Conservation (phyloP, 1,139 yeast species). For the Saccharomyces hybrid region DNA sequence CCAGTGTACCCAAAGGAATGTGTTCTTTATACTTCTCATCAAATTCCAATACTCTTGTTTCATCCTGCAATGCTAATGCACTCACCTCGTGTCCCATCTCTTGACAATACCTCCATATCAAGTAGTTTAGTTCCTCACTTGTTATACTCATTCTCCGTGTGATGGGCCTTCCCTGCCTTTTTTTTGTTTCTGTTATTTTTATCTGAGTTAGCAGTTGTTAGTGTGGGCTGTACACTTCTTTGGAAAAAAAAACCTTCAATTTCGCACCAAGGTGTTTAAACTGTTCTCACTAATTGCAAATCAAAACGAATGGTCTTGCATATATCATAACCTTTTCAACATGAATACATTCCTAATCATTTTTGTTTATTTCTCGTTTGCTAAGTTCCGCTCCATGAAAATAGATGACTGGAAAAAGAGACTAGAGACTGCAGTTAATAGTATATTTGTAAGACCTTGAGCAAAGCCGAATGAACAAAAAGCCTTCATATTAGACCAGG, state of each 20-base stretch:
- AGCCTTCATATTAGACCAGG: not conserved
- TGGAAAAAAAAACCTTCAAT: not conserved
- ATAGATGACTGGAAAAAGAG: not conserved
- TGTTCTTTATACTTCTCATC: slow-evolving; percentile 45
- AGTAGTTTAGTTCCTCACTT: slow-evolving; percentile 78
- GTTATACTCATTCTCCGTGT: slow-evolving; percentile 58
- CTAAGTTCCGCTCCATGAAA: not conserved
- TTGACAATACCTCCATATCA: slow-evolving; percentile 88
- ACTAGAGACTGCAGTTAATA: not conserved
- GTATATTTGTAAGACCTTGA: not conserved
- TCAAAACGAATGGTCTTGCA: not conserved
- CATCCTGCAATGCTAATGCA: slow-evolving; percentile 76
- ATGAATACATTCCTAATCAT: not conserved
- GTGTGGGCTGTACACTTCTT: not conserved
- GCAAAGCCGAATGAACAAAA: not conserved
- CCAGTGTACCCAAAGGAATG: slow-evolving; percentile 68
- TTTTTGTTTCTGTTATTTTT: not conserved
- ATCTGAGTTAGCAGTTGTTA: not conserved
- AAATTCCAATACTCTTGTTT: slow-evolving; percentile 52
- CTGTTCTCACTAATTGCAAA: not conserved
- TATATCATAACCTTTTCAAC: not conserved
- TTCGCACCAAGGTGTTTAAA: not conserved
- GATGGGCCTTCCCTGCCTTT: not conserved
- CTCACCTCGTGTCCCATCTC: slow-evolving; percentile 76
- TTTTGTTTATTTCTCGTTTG: not conserved